Conservation (phyloP, 2,329 filamentous ascomycete species). For the Colletotrichum cordylinicola region DNA sequence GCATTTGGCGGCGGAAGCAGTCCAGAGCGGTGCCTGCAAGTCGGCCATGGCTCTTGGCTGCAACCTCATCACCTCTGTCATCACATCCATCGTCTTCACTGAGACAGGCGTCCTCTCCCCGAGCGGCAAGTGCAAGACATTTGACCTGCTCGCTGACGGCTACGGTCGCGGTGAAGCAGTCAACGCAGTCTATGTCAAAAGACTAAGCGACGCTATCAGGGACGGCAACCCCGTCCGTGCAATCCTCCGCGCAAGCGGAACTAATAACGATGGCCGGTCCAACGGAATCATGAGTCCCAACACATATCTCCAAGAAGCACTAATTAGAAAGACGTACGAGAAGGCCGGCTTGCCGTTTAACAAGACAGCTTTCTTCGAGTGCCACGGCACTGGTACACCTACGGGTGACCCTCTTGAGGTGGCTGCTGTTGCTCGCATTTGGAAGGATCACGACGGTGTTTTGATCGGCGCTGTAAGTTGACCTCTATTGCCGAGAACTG, state of each 20-base stretch:
- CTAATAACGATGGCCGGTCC: slow-evolving; percentile 40
- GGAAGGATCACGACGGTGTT: slow-evolving; percentile 26
- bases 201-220: slow-evolving; percentile 41
- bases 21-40: slow-evolving; percentile 30
- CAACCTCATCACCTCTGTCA: slow-evolving; percentile 32
- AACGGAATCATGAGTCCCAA: slow-evolving; percentile 44
- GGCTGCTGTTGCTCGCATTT: slow-evolving; percentile 31
- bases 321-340: slow-evolving; percentile 33
- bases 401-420: slow-evolving; percentile 44
- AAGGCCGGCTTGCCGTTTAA: slow-evolving; percentile 18
- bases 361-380: slow-evolving; percentile 30
- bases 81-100: slow-evolving; percentile 19
- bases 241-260: slow-evolving; percentile 32
- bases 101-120: slow-evolving; percentile 32
- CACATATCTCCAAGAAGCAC: slow-evolving; percentile 27
- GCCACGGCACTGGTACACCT: slow-evolving; percentile 44
- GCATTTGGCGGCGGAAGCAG: slow-evolving; percentile 34
- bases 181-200: slow-evolving; percentile 44
- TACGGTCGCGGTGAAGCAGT: slow-evolving; percentile 47
- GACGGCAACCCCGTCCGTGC: slow-evolving; percentile 42
- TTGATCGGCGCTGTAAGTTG: slow-evolving; percentile 32
- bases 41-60: slow-evolving; percentile 36
- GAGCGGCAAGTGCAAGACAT: slow-evolving; percentile 33
- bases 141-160: slow-evolving; percentile 47
- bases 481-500: accelerated